Base-by-base conservation (phyloP, 1,139 yeast genomes). In the Magnusiomyces tetraspermus region DNA sequence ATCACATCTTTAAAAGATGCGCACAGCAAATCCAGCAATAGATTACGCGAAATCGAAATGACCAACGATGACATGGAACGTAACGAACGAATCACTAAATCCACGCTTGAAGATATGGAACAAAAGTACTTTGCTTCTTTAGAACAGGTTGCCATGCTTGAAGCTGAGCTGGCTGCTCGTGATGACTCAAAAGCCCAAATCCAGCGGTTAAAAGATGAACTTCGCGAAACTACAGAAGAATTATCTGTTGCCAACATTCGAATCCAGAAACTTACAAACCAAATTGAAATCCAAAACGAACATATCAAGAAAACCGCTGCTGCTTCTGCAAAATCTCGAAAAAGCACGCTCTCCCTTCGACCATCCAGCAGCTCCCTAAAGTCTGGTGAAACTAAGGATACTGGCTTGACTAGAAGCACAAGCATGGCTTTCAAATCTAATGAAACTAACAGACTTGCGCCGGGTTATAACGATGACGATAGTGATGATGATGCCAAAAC, bases 41-140 rank as follows among this genome's bases (percentile, higher is more conserved):
- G 62, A 41, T 59, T 70, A n/a, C 58, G 69, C n/a, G 73, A 70
- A 40, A 67, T 68, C 8, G 73, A 70, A 55, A 65, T 67, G 62
- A 67, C 63, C 36, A 69, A 69, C 52, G 73, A 70, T 53, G 71
- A 69, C 51, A 65, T 70, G 65, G 73, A 70, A 55, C 63, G 67
- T 21, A 63, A 60, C 24, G 44, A 41, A 38, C 40, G 67, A 45
- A 66, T 66, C 47, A 61, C 66, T 4, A 58, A 65, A 51, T 59
- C 65, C 8, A 62, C 71, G 3, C 55, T 67, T 31, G 64, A 62
- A 28, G 67, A 67, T 31, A 57, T 67, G 48, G 69, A 67, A 52
- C 56, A 55, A 46, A 62, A 61, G 47, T 67, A 68, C 54, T 63
- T 67, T 47, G 58, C 58, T 22, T 52, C 67, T 4, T 48, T 69